phyloP scores from a whole-genome alignment of 1,284 basidiomycete species.

The Pyrrhoderma noxium region DNA sequence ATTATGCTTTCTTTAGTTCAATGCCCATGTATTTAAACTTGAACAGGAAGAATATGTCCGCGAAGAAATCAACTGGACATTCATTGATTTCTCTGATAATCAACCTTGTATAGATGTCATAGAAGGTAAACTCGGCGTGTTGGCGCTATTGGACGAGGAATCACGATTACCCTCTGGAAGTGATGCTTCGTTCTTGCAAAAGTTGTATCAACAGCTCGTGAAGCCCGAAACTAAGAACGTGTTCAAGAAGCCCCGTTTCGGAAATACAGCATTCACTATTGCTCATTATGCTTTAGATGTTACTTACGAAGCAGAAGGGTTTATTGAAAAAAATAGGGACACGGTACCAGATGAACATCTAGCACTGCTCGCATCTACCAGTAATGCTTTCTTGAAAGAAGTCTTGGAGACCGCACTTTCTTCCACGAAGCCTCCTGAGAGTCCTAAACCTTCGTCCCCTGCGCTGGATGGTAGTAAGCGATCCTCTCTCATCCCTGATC shows the following conservation, averaged over 20 bases:
- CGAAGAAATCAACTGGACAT: slow-evolving; percentile 99
- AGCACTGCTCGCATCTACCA: slow-evolving; percentile 75
- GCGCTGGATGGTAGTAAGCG: slow-evolving; percentile 73
- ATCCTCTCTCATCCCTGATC: slow-evolving; percentile 77
- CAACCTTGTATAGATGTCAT: slow-evolving; percentile 99
- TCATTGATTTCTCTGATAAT: slow-evolving; percentile 99
- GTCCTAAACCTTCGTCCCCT: slow-evolving; percentile 59
- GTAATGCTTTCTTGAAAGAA: slow-evolving; percentile 91
- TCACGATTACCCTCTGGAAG: slow-evolving; percentile 93
- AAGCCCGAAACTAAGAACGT: slow-evolving; percentile 85
- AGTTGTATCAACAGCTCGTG: slow-evolving; percentile 81
- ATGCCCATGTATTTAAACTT: slow-evolving; percentile 98
- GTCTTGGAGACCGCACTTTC: slow-evolving; percentile 86
- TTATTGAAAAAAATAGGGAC: slow-evolving; percentile 98
- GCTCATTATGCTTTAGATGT: slow-evolving; percentile 98
- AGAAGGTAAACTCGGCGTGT: slow-evolving; percentile 93
- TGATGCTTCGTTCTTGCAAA: slow-evolving; percentile 90
- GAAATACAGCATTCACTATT: slow-evolving; percentile 95
- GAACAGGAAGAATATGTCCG: slow-evolving; percentile 99
- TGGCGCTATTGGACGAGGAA: slow-evolving; percentile 95
- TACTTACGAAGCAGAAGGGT: slow-evolving; percentile 96
- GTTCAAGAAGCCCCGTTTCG: slow-evolving; percentile 98
- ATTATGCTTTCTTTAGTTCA: slow-evolving; percentile 56
- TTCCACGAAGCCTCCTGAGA: slow-evolving; percentile 60
- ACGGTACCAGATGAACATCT: slow-evolving; percentile 99